Evolutionary conservation across 139 green algal species (phyloP).

Genomic region (Picochlorum sp.): DNA sequence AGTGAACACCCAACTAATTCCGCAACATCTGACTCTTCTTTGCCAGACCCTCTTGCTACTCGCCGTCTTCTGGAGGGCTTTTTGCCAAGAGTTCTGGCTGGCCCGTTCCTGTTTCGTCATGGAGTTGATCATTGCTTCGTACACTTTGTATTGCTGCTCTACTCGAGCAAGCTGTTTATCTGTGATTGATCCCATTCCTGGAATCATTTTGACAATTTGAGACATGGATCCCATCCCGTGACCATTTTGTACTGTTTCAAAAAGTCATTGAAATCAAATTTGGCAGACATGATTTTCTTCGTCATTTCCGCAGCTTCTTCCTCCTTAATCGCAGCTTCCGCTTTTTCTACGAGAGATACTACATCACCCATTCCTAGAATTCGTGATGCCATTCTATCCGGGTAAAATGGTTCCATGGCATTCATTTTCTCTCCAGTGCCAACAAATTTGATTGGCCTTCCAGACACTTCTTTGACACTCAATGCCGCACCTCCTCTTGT

Average conservation of each 20-base stretch:
- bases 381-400: slow-evolving; percentile 84
- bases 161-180: slow-evolving; percentile 75
- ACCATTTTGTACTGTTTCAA: slow-evolving; percentile 90
- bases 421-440: slow-evolving; percentile 95
- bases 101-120: slow-evolving; percentile 79
- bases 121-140: slow-evolving; percentile 72
- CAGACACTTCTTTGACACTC: slow-evolving; percentile 82
- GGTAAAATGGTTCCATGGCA: slow-evolving; percentile 95
- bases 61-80: slow-evolving; percentile 34
- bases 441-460: slow-evolving; percentile 98
- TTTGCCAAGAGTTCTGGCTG: slow-evolving; percentile 81
- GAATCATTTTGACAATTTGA: slow-evolving; percentile 89
- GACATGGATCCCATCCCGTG: slow-evolving; percentile 83
- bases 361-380: slow-evolving; percentile 97
- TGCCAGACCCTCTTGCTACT: slow-evolving; percentile 41
- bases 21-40: slow-evolving; percentile 55
- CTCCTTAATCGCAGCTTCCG: slow-evolving; percentile 70
- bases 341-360: slow-evolving; percentile 92
- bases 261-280: slow-evolving; percentile 99
- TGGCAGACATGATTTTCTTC: slow-evolving; percentile 33
- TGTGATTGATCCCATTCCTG: slow-evolving; percentile 72
- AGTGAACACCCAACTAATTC: slow-evolving; percentile 73
- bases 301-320: slow-evolving; percentile 59
- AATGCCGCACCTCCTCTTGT: slow-evolving; percentile 88
- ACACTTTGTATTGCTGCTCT: slow-evolving; percentile 69